Base-by-base conservation (phyloP, 2,329 filamentous ascomycete genomes). In the Penicillium hesseltinei region DNA sequence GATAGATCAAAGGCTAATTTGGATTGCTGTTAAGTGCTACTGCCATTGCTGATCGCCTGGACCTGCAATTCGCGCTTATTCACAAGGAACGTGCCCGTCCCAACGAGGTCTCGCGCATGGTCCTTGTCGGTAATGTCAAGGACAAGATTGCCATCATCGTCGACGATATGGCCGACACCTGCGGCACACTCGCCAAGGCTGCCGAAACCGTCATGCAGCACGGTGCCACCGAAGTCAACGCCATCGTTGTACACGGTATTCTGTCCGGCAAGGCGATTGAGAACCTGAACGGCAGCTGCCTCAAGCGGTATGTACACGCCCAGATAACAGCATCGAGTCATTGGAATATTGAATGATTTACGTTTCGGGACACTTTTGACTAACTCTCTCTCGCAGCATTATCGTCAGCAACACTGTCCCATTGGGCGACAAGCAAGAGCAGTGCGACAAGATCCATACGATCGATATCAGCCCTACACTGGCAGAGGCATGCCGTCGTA, bases 101-200 rank as follows among this genome's bases (percentile, higher is more conserved):
- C 58, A 95, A 96, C 69, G 92, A 95, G 71, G 92, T 96, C 60
- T 91, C 89, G 10, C 88, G 91, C 68, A 96, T 96, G 91, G 90
- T 92, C 0, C 88, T 99, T n/a, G 93, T 97, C 50, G 94, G 94
- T 65, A 92, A 95, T 64, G 94, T 97, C 46, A 84, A 87, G 65
- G 90, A 90, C 78, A 94, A 94, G 79, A 88, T 93, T 31, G 93
- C 93, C 59, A 97, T 99, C 71, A 87, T 99, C 48, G 93, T 99
- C 47, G 93, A 97, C 73, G 93, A 97, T 73, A 97, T 97, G 91
- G 92, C 92, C 33, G 93, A 97, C 73, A 97, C 93, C 4, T 97
- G 92, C 74, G 92, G 92, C 65, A 96, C 91, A 2, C 80, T 90
- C 13, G 85, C 83, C 74, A 97, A 97, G 79, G 94, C 92, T 3